phyloP scores from a whole-genome alignment of 2,329 filamentous ascomycete species.

The Ascochyta rabiei region DNA sequence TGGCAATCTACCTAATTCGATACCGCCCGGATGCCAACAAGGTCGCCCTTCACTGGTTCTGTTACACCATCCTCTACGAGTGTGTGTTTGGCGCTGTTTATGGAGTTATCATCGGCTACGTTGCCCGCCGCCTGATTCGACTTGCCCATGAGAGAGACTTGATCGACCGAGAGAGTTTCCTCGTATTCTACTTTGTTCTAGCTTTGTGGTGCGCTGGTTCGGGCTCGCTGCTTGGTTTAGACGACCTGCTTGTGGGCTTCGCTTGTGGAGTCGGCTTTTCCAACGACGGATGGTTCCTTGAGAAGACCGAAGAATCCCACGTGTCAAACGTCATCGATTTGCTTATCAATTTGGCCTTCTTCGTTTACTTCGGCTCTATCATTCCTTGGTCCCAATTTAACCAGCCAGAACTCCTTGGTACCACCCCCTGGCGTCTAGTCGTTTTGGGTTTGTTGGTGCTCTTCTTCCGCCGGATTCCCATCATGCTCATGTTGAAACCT shows the following conservation, averaged over 20 bases:
- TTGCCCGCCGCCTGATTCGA: constrained; percentile 88
- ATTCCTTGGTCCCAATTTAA: constrained; percentile 97
- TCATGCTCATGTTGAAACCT: constrained; percentile 91
- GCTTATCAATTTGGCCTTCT: constrained; percentile 95
- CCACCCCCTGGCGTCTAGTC: constrained; percentile 87
- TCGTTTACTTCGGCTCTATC: constrained; percentile 96
- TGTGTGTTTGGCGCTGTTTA: constrained; percentile 91
- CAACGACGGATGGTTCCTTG: constrained; percentile 98
- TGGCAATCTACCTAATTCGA: constrained; percentile 86
- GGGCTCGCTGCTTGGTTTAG: constrained; percentile 86
- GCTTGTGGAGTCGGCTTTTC: constrained; percentile 97
- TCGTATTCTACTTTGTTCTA: constrained; percentile 98
- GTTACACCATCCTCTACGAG: constrained; percentile 90
- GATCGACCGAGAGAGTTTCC: constrained; percentile 94
- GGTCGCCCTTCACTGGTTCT: constrained; percentile 85
- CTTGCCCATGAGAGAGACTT: constrained; percentile 81
- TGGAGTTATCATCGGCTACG: constrained; percentile 86
- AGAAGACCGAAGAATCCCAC: constrained; percentile 97
- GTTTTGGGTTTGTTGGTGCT: constrained; percentile 93
- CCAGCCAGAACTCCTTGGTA: constrained; percentile 67
- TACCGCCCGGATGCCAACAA: constrained; percentile 72
- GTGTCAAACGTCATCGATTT: constrained; percentile 99
- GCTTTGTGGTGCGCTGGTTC: constrained; percentile 95
- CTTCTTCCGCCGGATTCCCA: constrained; percentile 91
- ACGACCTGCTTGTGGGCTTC: constrained; percentile 94